Conservation (phyloP, 176 grass and related monocot species). For the Lolium perenne region DNA sequence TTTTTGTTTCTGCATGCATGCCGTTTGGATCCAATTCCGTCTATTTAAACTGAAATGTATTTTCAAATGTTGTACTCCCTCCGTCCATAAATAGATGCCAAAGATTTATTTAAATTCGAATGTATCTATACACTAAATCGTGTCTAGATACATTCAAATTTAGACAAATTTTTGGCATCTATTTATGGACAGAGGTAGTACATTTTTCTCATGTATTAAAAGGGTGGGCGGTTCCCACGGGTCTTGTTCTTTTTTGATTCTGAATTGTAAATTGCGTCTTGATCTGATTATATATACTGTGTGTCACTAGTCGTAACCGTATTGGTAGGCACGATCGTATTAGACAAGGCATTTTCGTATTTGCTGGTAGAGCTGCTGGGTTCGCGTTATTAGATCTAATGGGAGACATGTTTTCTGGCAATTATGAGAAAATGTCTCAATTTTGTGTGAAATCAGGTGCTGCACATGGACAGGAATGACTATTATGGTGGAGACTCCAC, state of each 20-base stretch:
- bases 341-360: not conserved
- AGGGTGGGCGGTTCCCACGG: not conserved
- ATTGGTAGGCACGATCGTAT: not conserved
- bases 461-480: constrained; percentile 96
- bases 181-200: not conserved
- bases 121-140: no score
- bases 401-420: not conserved
- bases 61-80: not conserved
- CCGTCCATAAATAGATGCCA: no score
- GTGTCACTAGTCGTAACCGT: not conserved
- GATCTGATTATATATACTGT: not conserved
- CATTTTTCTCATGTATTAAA: not conserved
- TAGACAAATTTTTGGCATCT: no score
- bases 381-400: not conserved
- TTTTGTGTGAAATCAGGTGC: constrained; percentile 52
- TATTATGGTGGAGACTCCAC: constrained; percentile 89
- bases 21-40: not conserved
- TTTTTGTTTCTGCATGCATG: constrained; percentile 4
- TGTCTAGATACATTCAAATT: no score
- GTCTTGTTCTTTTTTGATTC: not conserved
- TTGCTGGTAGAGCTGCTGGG: not conserved
- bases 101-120: no score
- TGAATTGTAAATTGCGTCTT: not conserved
- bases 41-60: not conserved
- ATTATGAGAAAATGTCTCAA: not conserved